Conservation (phyloP, 805 yeast species). For the Spathaspora arborariae region DNA sequence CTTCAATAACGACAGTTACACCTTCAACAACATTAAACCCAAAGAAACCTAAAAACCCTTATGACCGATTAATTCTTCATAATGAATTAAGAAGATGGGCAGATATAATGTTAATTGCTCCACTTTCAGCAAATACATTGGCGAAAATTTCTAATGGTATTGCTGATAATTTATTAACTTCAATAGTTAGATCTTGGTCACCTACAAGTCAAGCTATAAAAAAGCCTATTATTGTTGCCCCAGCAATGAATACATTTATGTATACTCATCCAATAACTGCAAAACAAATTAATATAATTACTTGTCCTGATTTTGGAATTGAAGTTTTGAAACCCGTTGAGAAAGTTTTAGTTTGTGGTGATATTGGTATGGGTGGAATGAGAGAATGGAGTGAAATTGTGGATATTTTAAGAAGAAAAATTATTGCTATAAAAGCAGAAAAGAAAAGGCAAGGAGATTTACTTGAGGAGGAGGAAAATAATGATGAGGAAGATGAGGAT, state of each 20-base stretch:
- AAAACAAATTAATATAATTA: slow-evolving; percentile 31
- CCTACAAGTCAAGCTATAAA: slow-evolving; percentile 19
- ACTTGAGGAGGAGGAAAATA: slow-evolving; percentile 36
- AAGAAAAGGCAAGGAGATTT: slow-evolving; percentile 25
- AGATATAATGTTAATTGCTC: slow-evolving; percentile 44
- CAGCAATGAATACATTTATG: slow-evolving; percentile 48
- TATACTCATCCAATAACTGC: slow-evolving; percentile 45
- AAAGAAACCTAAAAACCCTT: slow-evolving; percentile 28
- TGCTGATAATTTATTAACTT: slow-evolving; percentile 41
- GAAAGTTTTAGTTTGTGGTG: slow-evolving; percentile 45
- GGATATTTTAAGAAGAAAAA: slow-evolving; percentile 36
- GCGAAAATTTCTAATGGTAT: slow-evolving; percentile 43
- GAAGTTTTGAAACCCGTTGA: slow-evolving; percentile 45
- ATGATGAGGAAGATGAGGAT: slow-evolving; percentile 33
- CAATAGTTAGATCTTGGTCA: slow-evolving; percentile 42
- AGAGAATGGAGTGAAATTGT: slow-evolving; percentile 46
- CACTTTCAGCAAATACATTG: slow-evolving; percentile 42
- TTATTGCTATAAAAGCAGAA: slow-evolving; percentile 25
- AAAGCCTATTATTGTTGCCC: slow-evolving; percentile 44
- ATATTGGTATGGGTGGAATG: slow-evolving; percentile 50
- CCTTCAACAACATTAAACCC: slow-evolving; percentile 6
- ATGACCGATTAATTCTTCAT: slow-evolving; percentile 37
- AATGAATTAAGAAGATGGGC: slow-evolving; percentile 47
- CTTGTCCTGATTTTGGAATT: slow-evolving; percentile 37
- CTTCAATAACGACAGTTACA: slow-evolving; percentile 17